Evolutionary conservation across 768 basidiomycete species (phyloP).

Genomic region (Pleurotus ostreatus): DNA sequence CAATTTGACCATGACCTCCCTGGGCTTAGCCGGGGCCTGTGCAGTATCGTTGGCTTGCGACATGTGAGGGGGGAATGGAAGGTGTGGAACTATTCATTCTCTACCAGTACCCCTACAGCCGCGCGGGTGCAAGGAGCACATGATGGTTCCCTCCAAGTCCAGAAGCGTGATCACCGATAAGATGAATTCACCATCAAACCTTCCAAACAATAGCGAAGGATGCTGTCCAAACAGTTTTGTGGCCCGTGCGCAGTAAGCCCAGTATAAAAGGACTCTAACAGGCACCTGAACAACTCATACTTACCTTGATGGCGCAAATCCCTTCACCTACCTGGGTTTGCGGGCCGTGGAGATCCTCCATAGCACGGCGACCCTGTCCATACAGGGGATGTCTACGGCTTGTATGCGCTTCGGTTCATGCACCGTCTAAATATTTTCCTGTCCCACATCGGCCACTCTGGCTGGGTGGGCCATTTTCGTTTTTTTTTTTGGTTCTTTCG

Average conservation of each 20-base stretch:
- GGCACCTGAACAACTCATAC: slow-evolving; percentile 33
- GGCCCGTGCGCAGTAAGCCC: slow-evolving; percentile 32
- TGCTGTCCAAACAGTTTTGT: slow-evolving; percentile 5
- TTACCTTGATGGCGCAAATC: slow-evolving; percentile 63
- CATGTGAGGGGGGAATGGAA: not conserved
- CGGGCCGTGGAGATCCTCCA: slow-evolving; percentile 54
- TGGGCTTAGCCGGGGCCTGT: not conserved
- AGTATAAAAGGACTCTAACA: slow-evolving; percentile 17
- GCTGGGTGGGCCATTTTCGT: slow-evolving; percentile 34
- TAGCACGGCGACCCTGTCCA: slow-evolving; percentile 74
- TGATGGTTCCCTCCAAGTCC: no score
- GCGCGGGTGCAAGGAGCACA: no score
- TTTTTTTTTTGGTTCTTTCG: slow-evolving; percentile 23
- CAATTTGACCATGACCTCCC: not conserved
- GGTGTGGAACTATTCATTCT: no score
- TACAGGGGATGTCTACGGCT: slow-evolving; percentile 50
- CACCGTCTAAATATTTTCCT: slow-evolving; percentile 65
- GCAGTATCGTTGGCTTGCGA: not conserved
- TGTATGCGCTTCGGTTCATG: slow-evolving; percentile 72
- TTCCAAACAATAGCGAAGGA: no score
- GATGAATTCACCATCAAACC: no score
- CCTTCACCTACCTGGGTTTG: slow-evolving; percentile 52
- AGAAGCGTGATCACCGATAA: no score
- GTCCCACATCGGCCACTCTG: slow-evolving; percentile 51
- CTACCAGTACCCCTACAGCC: no score